Conservation (phyloP, 1,284 basidiomycete species). For the Fereydounia khargensis region DNA sequence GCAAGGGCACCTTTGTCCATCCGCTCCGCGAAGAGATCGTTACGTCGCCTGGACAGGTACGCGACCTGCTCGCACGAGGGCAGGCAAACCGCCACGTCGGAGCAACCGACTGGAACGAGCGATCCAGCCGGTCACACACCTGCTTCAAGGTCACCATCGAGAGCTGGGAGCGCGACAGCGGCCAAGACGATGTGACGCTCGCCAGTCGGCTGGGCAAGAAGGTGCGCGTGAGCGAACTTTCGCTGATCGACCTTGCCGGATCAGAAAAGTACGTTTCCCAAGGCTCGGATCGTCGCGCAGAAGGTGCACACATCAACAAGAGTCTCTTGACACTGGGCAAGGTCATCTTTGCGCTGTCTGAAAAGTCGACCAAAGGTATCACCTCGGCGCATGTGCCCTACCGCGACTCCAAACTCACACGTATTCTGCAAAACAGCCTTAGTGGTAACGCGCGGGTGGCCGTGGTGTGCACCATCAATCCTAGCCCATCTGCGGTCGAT, state of each 20-base stretch:
- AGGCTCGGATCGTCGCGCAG: constrained; percentile 37
- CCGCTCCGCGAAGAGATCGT: constrained; percentile 87
- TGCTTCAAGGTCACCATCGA: constrained; percentile 62
- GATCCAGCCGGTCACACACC: constrained; percentile 86
- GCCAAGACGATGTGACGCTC: constrained; percentile 1
- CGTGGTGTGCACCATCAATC: constrained; percentile 82
- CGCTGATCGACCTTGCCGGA: constrained; percentile 91
- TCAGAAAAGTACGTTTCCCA: constrained; percentile 74
- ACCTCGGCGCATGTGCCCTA: constrained; percentile 73
- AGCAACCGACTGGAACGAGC: constrained; percentile 94
- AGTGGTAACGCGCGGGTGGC: constrained; percentile 92
- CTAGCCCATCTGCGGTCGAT: constrained; percentile 62
- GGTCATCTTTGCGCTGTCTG: constrained; percentile 53
- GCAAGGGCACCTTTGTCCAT: constrained; percentile 61
- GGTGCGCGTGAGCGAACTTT: constrained; percentile 61
- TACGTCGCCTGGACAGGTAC: constrained; percentile 79
- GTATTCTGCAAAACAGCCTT: constrained; percentile 89
- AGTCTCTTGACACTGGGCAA: constrained; percentile 58
- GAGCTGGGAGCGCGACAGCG: constrained; percentile 25
- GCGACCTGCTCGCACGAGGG: constrained; percentile 77
- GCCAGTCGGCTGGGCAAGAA: constrained; percentile 23
- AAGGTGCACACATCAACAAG: constrained; percentile 64
- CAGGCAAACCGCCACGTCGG: constrained; percentile 86
- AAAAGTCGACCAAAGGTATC: constrained; percentile 8
- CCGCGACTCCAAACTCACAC: constrained; percentile 88